Evolutionary conservation across 1,139 yeast species (phyloP), one percentile per base, ranked within the genome.

Genomic region (Zygosaccharomyces pseudobailii): DNA sequence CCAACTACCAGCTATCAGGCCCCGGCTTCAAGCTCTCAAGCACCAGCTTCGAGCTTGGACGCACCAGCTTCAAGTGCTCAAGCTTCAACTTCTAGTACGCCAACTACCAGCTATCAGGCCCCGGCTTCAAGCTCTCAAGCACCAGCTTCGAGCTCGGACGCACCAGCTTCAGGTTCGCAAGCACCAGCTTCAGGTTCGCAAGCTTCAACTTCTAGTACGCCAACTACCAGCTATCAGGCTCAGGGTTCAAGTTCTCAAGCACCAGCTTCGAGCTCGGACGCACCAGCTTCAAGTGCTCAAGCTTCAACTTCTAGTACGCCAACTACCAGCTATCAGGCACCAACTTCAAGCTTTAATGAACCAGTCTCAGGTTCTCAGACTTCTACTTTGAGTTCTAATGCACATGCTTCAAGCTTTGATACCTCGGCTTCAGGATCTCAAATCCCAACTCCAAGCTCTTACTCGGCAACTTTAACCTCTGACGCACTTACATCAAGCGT

Each of bases 171-270:
- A n/a, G n/a, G n/a, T n/a, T n/a, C n/a, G n/a, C n/a, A n/a, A n/a
- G n/a, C n/a, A n/a, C n/a, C n/a, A n/a, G n/a, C n/a, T n/a, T n/a
- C n/a, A n/a, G n/a, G n/a, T n/a, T n/a, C n/a, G n/a, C n/a, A 23
- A 19, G 10, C 37, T 6, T 35, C 37, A 21, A 20, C 13, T 28
- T 5, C 31, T 5, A 5, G n/a, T 9, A 13, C n/a, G 5, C 31
- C 9, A 28, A n/a, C 36, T 2, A 8, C 17, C 17, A 13, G 17
- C 17, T 13, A 13, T 13, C 17, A 13, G 17, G 17, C 17, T 2
- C 17, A 1, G 2, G n/a, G 4, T 33, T 13, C 42, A n/a, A 35
- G 45, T 31, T 33, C 49, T 17, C n/a, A 47, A 7, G 28, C 46
- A 21, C 21, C 40, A 36, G 36, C 40, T 10, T 31, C 40, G 20